Evolutionary conservation across 257 asterid genomes (phyloP), one percentile per base, ranked within the genome.

Genomic region (Cynanchum wilfordii): DNA sequence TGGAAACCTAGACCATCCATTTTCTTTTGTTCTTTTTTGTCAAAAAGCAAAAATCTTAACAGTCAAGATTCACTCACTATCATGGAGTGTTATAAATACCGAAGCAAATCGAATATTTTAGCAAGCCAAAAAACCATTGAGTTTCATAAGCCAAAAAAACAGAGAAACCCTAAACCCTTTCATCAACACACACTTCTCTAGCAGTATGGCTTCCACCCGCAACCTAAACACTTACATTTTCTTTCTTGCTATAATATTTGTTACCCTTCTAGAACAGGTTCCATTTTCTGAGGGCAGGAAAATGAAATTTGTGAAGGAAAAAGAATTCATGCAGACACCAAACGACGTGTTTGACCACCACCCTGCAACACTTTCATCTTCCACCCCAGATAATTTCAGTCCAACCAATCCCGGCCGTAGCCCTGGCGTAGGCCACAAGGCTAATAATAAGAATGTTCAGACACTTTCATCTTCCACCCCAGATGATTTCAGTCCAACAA

Each of bases 221-320:
- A 38, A 42, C 57, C 71, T 75, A 4, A 73, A 42, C 77, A 0
- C 78, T 2, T 77, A 75, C 71, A 67, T 78, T 77, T 73, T 88
- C 74, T 64, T 84, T 73, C 73, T 90, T 69, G 81, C 79, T 42
- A 25, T 78, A 17, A 68, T 73, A 33, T 33, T 33, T 45, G 60
- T 60, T 59, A 56, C 66, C 76, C 78, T 74, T 73, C 47, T n/a
- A n/a, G n/a, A 42, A 11, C 72, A 9, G n/a, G 44, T 72, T 70
- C 87, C 54, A 68, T 30, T 66, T 49, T 25, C 85, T 3, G 85
- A 84, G 68, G 88, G 86, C 75, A 87, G 95, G 80, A 84, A 80
- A 58, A 71, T 79, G 45, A 84, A 81, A 68, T 66, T 52, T 42
- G 71, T 71, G 57, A 44, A 33, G 42, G 72, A 70, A 22, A 72